Evolutionary conservation across 1,284 basidiomycete genomes (phyloP), one percentile per base, ranked within the genome.

Genomic region (Pisolithus thermaeus): DNA sequence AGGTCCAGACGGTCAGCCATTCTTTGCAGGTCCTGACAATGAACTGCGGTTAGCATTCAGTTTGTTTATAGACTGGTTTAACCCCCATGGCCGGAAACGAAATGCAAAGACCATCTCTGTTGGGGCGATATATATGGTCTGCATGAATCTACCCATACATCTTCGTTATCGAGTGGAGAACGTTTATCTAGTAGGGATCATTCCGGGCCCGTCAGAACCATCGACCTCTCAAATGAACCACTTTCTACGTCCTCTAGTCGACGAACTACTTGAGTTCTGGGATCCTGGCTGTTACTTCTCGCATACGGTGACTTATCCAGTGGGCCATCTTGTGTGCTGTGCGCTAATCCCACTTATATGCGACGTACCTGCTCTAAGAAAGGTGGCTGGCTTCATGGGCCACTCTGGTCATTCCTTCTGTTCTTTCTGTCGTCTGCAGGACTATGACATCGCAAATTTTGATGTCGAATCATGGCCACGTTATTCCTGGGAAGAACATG

Each of bases 121-220:
- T 14, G 60, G 61, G 14, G 57, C 55, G 9, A 53, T 67, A 12
- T 56, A 56, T 27, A 50, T 64, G 55, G 57, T 56, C 27, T 63
- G 61, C 52, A 52, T 63, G 20, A 65, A 62, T 48, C 55, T 68
- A 12, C 63, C 62, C 9, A 47, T 50, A 18, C 53, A 59, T 42
- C 46, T 61, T 18, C 60, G 58, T 28, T 63, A 63, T 49, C 44
- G 50, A 30, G 49, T 56, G 3, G 64, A 68, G 48, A 65, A 63
- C 51, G 52, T 68, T 23, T 68, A 58, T 50, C 50, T 67, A 18
- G 53, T 51, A 9, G 60, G 62, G n/a, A 52, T 67, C 11, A 60
- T 67, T 7, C 59, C 61, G 22, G 61, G 63, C 6, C 61, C 62
- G 12, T 32, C 14, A 40, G 54, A 37, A 54, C 58, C 52, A 9